These are phyloP conservation scores for Diaporthe caulivora DNA, from an alignment of 2,329 filamentous ascomycete genomes.

Conservation along the genomic window DNA sequence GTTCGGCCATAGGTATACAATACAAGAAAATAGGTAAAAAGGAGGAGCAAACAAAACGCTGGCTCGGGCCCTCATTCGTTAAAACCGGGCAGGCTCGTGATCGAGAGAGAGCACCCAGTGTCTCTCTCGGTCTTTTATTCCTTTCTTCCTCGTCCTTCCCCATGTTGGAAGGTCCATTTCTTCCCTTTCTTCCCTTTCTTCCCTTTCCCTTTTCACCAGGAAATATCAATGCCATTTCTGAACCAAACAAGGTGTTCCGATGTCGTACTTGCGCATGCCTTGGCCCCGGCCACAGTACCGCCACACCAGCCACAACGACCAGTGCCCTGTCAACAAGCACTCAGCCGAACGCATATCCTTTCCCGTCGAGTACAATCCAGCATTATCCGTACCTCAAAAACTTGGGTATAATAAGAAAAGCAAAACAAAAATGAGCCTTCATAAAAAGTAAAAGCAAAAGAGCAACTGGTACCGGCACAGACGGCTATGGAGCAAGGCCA, in stretches of 20 bases:
- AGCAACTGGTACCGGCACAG: constrained; percentile 2
- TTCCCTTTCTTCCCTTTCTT: constrained; percentile 1
- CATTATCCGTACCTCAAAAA: constrained; percentile 19
- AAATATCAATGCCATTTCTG: constrained; percentile 9
- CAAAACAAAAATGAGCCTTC: not conserved
- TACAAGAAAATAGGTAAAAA: constrained; percentile 10
- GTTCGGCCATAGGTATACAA: constrained; percentile 8
- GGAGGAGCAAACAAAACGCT: constrained; percentile 11
- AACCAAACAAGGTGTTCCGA: not conserved
- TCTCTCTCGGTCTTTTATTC: not conserved
- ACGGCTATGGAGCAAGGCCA: constrained; percentile 22
- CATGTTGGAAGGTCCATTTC: constrained; percentile 4
- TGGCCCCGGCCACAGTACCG: not conserved
- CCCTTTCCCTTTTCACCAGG: not conserved
- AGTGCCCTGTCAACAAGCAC: not conserved
- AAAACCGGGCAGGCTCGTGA: constrained; percentile 1
- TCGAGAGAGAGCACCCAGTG: not conserved
- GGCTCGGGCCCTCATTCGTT: constrained; percentile 7
- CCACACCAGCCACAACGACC: not conserved
- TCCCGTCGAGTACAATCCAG: not conserved
- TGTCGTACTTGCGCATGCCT: not conserved
- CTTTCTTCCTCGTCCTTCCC: not conserved
- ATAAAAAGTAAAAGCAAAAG: constrained; percentile 28
- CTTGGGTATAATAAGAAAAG: constrained; percentile 37
- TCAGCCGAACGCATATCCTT: not conserved